These are phyloP conservation scores for Ustilago shanxiensis DNA, from an alignment of 1,284 basidiomycete genomes.

Conservation along the genomic window DNA sequence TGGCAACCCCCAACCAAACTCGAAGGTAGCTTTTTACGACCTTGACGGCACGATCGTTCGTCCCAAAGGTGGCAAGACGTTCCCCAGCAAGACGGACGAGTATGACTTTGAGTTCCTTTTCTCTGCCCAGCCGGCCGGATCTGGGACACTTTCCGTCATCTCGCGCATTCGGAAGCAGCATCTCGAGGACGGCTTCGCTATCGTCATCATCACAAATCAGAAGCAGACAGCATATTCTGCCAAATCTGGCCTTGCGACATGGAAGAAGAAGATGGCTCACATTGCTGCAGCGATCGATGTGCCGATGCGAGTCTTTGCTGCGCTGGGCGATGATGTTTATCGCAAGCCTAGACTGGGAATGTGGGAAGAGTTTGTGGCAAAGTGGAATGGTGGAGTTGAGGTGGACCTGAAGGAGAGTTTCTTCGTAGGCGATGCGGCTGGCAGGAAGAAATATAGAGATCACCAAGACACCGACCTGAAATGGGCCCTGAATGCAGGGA, in stretches of 20 bases:
- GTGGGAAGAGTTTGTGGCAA: slow-evolving; percentile 40
- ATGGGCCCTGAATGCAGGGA: slow-evolving; percentile 64
- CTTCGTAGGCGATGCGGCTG: slow-evolving; percentile 68
- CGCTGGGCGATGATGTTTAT: slow-evolving; percentile 56
- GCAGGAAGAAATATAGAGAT: slow-evolving; percentile 47
- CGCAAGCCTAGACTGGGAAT: slow-evolving; percentile 62
- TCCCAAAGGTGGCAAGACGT: slow-evolving; percentile 51
- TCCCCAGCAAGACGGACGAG: slow-evolving; percentile 49
- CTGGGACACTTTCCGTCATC: slow-evolving; percentile 14
- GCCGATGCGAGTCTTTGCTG: slow-evolving; percentile 57
- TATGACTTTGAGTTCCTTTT: slow-evolving; percentile 55
- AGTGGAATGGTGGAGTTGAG: slow-evolving; percentile 33
- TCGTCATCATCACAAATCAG: slow-evolving; percentile 61
- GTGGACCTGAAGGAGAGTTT: slow-evolving; percentile 48
- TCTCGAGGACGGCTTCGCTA: slow-evolving; percentile 13
- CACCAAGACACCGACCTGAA: slow-evolving; percentile 66
- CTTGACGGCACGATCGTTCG: slow-evolving; percentile 60
- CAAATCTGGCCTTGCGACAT: slow-evolving; percentile 34
- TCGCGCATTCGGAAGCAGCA: slow-evolving; percentile 33
- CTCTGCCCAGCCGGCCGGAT: slow-evolving; percentile 1
- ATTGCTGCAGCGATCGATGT: slow-evolving; percentile 50
- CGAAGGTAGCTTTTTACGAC: slow-evolving; percentile 58
- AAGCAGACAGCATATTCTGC: slow-evolving; percentile 38
- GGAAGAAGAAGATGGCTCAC: slow-evolving; percentile 56
- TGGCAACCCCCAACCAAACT: slow-evolving; percentile 25